Evolutionary conservation across 129 eudicot genomes (phyloP), one percentile per base, ranked within the genome.

Genomic region (Apium graveolens): DNA sequence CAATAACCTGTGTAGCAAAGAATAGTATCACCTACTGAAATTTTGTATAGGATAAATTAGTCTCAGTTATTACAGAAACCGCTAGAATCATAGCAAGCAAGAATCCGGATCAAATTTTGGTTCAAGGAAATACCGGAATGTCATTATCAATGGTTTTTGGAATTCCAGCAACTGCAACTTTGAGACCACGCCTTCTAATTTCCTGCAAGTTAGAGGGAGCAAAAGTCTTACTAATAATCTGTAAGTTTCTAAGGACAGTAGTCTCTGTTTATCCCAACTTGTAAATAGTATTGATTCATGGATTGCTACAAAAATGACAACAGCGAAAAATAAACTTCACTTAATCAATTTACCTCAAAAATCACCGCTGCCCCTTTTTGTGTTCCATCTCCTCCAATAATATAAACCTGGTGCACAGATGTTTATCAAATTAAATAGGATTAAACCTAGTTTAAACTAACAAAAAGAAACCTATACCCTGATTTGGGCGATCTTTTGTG

Each of bases 61-160:
- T 27, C 44, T 53, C 26, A 77, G 43, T 32, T 74, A 26, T 46
- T 24, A 41, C 5, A 11, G 35, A 13, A 24, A 24, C 17, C 13
- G 29, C 31, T 26, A 24, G 46, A 29, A 16, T 24, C 14, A 53
- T 26, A 81, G 70, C 60, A 51, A 26, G 77, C 39, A 81, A 34
- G 45, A 37, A 32, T 66, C 41, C 1, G 7, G 43, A 27, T 38
- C 46, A 11, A 14, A 4, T 12, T 66, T 26, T 68, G 21, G 57
- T 37, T 27, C 63, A 37, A 68, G 41, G 76, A 79, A 74, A 24
- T 91, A 95, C 99, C 87, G 94, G 97, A 73, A 92, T 96, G 83
- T 96, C 99, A 78, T 96, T 96, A 81, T 96, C 99, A 32, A 96
- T 92, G 31, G 97, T 92, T 75, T 92, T 92, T n/a, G 99, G 99